Percentiles rank a stretch among this genome's conserved stretches.
phyloP scores from a whole-genome alignment of 805 yeast genomes.

The Kregervanrija pseudodelftensis region DNA sequence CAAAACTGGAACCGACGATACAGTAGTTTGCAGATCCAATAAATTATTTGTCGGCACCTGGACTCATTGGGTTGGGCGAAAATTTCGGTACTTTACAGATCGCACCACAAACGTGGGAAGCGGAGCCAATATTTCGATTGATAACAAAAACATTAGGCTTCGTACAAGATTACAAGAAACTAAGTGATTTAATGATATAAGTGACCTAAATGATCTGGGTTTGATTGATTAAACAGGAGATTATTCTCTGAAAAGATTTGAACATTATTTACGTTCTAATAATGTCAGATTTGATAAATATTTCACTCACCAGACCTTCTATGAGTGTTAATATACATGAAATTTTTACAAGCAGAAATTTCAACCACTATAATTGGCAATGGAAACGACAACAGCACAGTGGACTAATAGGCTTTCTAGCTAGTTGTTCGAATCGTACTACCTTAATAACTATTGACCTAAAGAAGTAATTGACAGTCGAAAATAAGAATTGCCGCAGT shows the following conservation, averaged over 20 bases:
- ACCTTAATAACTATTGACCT: constrained; percentile 3
- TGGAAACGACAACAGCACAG: neutral
- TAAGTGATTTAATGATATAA: too few relatives aligned
- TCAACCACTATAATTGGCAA: constrained; percentile 8
- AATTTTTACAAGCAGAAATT: constrained; percentile 22
- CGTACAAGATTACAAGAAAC: constrained; percentile 56
- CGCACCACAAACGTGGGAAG: constrained; percentile 39
- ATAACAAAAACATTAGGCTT: constrained; percentile 44
- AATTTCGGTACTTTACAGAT: constrained; percentile 42
- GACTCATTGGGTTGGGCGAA: constrained; percentile 34
- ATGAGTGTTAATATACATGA: too few relatives aligned
- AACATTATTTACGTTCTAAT: constrained; percentile 16
- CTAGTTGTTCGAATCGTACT: constrained; percentile 11
- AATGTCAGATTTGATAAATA: too few relatives aligned
- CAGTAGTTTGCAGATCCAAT: constrained; percentile 43
- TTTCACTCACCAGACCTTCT: too few relatives aligned
- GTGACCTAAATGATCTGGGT: constrained; percentile 44
- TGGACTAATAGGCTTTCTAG: too few relatives aligned
- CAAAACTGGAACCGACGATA: constrained; percentile 40
- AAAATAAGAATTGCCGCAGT: too few relatives aligned
- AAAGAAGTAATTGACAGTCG: too few relatives aligned
- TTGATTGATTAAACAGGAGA: constrained; percentile 51
- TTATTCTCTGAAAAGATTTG: constrained; percentile 52
- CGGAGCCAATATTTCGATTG: constrained; percentile 48
- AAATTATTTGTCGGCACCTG: constrained; percentile 34